Evolutionary conservation across 192 early-diverging fungal species (phyloP).

Genomic region (Coemansia sp.): DNA sequence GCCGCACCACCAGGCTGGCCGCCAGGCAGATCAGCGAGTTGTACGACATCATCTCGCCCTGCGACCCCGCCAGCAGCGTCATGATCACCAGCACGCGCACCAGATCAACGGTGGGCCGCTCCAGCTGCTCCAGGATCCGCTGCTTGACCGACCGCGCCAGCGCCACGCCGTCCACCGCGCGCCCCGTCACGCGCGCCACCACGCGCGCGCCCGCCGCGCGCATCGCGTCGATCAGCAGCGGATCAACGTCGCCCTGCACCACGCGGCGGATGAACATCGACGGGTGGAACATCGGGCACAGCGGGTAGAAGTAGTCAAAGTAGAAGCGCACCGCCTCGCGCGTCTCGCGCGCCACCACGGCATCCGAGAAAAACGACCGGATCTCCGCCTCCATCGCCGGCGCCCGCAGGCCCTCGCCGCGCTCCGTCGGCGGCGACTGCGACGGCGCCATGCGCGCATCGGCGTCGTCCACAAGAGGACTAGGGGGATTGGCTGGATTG

Average conservation of each 20-base stretch:
- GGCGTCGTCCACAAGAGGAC: background rate
- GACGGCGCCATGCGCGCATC: background rate
- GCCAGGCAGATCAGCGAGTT: slow-evolving; percentile 51
- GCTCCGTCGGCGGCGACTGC: background rate
- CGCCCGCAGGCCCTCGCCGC: slow-evolving; percentile 18
- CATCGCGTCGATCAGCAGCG: slow-evolving; percentile 45
- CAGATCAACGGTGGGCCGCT: slow-evolving; percentile 29
- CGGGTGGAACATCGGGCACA: slow-evolving; percentile 49
- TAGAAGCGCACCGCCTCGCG: slow-evolving; percentile 46
- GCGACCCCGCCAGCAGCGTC: slow-evolving; percentile 42
- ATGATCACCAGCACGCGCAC: slow-evolving; percentile 36
- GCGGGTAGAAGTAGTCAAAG: slow-evolving; percentile 51
- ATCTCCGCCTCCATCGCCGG: slow-evolving; percentile 33
- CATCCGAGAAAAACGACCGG: slow-evolving; percentile 30
- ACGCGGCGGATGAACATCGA: slow-evolving; percentile 49
- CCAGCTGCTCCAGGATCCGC: slow-evolving; percentile 32
- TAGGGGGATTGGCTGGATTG: too few species aligned
- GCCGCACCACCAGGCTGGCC: slow-evolving; percentile 39
- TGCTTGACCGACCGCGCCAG: slow-evolving; percentile 37
- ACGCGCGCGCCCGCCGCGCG: slow-evolving; percentile 38
- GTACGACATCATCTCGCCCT: slow-evolving; percentile 46
- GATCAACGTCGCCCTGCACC: slow-evolving; percentile 41
- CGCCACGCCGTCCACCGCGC: slow-evolving; percentile 25
- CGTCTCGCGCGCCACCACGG: slow-evolving; percentile 24
- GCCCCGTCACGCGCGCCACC: slow-evolving; percentile 29